Conservation (phyloP, 2,329 filamentous ascomycete genomes). For the Huntiella abstrusa region DNA sequence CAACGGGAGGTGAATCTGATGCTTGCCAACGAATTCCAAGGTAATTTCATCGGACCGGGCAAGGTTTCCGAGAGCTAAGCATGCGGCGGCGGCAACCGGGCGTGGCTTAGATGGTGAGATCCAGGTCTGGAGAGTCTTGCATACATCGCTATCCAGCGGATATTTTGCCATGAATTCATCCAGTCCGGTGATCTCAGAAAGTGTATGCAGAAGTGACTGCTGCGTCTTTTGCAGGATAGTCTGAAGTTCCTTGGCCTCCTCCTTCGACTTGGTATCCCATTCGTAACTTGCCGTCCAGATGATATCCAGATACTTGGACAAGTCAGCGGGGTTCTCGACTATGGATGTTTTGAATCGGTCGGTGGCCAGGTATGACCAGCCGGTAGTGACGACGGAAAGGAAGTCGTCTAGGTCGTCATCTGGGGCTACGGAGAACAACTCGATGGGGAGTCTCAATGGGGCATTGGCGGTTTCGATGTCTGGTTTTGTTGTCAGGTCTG, state of each 20-base stretch:
- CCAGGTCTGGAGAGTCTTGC: constrained; percentile 28
- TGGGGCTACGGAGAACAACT: constrained; percentile 31
- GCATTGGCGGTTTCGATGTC: constrained; percentile 28
- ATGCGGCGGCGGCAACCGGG: constrained; percentile 36
- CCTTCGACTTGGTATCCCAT: constrained; percentile 18
- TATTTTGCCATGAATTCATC: constrained; percentile 26
- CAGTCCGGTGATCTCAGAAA: constrained; percentile 34
- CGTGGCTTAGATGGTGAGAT: constrained; percentile 20
- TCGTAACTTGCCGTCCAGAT: constrained; percentile 2
- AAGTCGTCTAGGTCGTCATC: constrained; percentile 35
- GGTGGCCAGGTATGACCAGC: constrained; percentile 36
- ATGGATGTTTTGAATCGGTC: constrained; percentile 31
- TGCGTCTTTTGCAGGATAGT: constrained; percentile 24
- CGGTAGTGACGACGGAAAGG: constrained; percentile 29
- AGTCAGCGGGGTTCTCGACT: constrained; percentile 19
- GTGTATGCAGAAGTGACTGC: constrained; percentile 17
- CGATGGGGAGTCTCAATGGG: constrained; percentile 26
- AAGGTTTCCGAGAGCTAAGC: constrained; percentile 42
- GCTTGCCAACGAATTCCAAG: constrained; percentile 26
- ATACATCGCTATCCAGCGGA: constrained; percentile 24
- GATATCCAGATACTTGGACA: constrained; percentile 13
- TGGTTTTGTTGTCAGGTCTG: neutral
- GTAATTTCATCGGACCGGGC: constrained; percentile 38
- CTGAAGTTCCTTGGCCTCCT: constrained; percentile 25
- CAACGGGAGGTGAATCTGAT: constrained; percentile 26